Conservation (phyloP, 768 basidiomycete species). For the Neoboletus subvelutipes region DNA sequence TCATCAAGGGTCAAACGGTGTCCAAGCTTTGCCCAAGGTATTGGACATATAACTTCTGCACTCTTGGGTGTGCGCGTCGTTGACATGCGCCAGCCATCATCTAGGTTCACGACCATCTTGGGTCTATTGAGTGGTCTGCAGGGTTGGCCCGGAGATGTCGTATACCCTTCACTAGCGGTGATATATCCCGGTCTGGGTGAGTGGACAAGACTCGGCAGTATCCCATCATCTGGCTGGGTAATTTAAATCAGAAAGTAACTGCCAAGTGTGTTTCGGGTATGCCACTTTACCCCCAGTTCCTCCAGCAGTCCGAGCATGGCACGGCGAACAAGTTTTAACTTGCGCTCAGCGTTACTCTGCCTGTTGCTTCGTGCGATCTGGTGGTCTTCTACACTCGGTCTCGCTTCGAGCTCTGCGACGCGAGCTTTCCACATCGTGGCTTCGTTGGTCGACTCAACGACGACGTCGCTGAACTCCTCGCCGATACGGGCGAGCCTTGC, state of each 20-base stretch:
- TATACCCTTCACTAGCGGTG: neutral
- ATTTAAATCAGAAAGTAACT: constrained; percentile 1
- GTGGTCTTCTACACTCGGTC: constrained; percentile 20
- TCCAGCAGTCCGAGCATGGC: constrained; percentile 44
- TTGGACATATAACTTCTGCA: constrained; percentile 32
- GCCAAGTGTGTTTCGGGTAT: neutral
- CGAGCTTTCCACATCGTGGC: constrained; percentile 25
- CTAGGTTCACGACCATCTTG: constrained; percentile 8
- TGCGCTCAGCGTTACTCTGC: constrained; percentile 33
- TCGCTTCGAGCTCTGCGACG: constrained; percentile 39
- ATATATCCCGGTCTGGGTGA: constrained; percentile 10
- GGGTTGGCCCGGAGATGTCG: constrained; percentile 8
- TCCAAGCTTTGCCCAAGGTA: constrained; percentile 28
- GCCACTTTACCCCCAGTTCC: constrained; percentile 38
- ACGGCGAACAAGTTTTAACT: constrained; percentile 36
- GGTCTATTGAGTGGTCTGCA: constrained; percentile 5
- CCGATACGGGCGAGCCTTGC: constrained; percentile 30
- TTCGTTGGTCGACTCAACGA: constrained; percentile 25
- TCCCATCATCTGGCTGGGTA: constrained; percentile 23
- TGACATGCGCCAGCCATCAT: constrained; percentile 42
- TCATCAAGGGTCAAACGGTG: constrained; percentile 36
- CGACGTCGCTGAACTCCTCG: constrained; percentile 27
- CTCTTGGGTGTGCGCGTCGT: constrained; percentile 39
- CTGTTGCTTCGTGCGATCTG: constrained; percentile 35
- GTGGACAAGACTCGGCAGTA: constrained; percentile 4